Percentiles rank a stretch among this genome's conserved stretches.
phyloP scores from a whole-genome alignment of 2,329 filamentous ascomycete species.

The Colletotrichum navitas region DNA sequence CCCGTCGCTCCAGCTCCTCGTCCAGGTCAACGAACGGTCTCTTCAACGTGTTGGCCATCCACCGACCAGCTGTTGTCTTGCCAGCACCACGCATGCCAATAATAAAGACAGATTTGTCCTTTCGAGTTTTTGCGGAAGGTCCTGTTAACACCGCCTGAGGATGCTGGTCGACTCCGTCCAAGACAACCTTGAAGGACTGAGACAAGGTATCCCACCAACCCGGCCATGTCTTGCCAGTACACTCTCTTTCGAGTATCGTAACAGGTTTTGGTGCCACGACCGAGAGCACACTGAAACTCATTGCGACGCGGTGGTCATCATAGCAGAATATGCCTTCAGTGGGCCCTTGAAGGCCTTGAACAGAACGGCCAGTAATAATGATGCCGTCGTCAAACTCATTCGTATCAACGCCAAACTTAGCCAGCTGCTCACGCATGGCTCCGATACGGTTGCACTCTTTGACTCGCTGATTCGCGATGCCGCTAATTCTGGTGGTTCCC shows the following conservation, averaged over 20 bases:
- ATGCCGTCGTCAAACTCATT: constrained; percentile 96
- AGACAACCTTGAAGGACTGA: constrained; percentile 78
- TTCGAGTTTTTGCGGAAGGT: constrained; percentile 43
- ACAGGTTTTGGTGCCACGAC: constrained; percentile 78
- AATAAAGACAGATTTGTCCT: constrained; percentile 83
- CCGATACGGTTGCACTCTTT: constrained; percentile 98
- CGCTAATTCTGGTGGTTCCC: constrained; percentile 86
- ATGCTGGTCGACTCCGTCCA: constrained; percentile 78
- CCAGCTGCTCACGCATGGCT: constrained; percentile 94
- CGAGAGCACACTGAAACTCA: constrained; percentile 95
- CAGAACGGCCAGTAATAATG: constrained; percentile 70
- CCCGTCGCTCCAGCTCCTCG: constrained; percentile 81
- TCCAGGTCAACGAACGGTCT: constrained; percentile 90
- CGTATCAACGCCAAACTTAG: constrained; percentile 91
- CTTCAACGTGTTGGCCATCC: constrained; percentile 81
- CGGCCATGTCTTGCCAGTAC: constrained; percentile 97
- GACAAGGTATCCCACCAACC: constrained; percentile 96
- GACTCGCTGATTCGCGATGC: constrained; percentile 97
- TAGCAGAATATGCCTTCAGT: constrained; percentile 87
- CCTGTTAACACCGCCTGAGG: constrained; percentile 37
- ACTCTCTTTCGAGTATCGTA: constrained; percentile 89
- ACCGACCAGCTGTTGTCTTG: constrained; percentile 92
- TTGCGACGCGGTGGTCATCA: constrained; percentile 96
- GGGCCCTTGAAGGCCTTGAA: constrained; percentile 65
- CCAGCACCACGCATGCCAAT: constrained; percentile 98